Conservation (phyloP, 495 filamentous ascomycete species). For the Hypoxylon perforatum region DNA sequence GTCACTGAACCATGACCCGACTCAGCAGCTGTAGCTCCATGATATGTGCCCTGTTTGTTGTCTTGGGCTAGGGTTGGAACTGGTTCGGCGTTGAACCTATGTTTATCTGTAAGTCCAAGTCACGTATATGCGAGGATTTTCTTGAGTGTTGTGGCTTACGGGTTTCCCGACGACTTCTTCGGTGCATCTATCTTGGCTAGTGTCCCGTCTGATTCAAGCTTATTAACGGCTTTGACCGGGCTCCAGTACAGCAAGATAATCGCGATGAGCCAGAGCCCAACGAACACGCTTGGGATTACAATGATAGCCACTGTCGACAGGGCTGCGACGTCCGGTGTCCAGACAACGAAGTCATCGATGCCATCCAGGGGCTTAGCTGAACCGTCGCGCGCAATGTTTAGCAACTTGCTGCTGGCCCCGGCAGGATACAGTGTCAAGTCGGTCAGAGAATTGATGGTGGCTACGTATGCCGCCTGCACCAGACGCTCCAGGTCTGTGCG, state of each 20-base stretch:
- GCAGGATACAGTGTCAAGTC: conserved; percentile 45
- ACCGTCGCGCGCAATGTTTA: conserved; percentile 31
- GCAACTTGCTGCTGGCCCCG: conserved; percentile 4
- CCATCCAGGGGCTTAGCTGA: conserved; percentile 25
- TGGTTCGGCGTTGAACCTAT: background rate
- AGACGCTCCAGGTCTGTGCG: conserved; percentile 47
- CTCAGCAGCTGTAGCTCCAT: no score
- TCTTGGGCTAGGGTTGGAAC: background rate
- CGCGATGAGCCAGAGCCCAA: conserved; percentile 31
- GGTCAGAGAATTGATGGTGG: conserved; percentile 46
- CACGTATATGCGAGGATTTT: background rate
- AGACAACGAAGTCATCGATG: conserved; percentile 50
- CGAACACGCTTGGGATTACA: conserved; percentile 42
- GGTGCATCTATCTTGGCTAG: background rate
- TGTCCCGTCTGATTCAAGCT: background rate
- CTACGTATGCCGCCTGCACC: conserved; percentile 46
- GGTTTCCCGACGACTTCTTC: background rate
- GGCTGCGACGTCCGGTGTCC: conserved; percentile 45
- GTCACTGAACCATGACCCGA: no score
- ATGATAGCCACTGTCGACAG: conserved; percentile 48
- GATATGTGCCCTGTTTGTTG: no score
- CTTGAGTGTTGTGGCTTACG: background rate
- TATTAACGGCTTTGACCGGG: conserved; percentile 5
- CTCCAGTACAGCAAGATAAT: conserved; percentile 11
- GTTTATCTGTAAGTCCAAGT: conserved; percentile 7